Conservation (phyloP, 306 rosid species). For the apple (Malus domestica) region DNA sequence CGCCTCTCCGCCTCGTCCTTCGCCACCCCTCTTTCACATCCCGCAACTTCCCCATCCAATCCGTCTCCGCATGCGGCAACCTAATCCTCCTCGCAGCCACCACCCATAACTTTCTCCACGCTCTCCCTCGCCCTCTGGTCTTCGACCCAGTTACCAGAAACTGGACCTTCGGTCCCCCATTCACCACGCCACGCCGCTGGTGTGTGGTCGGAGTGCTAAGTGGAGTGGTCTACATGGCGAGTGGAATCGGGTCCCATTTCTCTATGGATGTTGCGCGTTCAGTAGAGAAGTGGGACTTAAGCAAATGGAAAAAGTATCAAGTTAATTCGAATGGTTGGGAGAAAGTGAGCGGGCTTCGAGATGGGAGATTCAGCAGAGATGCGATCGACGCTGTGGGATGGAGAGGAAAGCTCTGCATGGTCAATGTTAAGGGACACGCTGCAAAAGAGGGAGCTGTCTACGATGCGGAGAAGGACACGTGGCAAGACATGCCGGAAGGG, state of each 20-base stretch:
- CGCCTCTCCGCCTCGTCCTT: constrained; percentile 38
- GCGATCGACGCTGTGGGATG: constrained; percentile 82
- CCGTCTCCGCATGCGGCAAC: constrained; percentile 39
- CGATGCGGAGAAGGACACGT: constrained; percentile 39
- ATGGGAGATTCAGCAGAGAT: constrained; percentile 66
- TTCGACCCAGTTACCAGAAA: constrained; percentile 31
- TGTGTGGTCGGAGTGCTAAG: constrained; percentile 42
- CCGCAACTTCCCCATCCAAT: constrained; percentile 60
- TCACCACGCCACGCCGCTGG: constrained; percentile 67
- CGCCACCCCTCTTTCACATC: constrained; percentile 82
- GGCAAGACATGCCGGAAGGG: constrained; percentile 76
- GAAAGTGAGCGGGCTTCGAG: constrained; percentile 27
- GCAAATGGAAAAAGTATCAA: too few relatives aligned
- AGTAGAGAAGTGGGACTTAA: constrained; percentile 42
- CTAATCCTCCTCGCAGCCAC: constrained; percentile 75
- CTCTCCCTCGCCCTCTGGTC: constrained; percentile 55
- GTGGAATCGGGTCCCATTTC: constrained; percentile 70
- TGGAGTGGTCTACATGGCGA: constrained; percentile 50
- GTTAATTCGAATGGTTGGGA: constrained; percentile 36
- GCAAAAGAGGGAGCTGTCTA: constrained; percentile 54
- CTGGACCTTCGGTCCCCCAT: constrained; percentile 51
- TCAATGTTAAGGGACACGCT: constrained; percentile 18
- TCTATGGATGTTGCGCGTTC: constrained; percentile 44
- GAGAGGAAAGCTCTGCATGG: constrained; percentile 73
- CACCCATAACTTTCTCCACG: constrained; percentile 42